Evolutionary conservation across 2,329 filamentous ascomycete species (phyloP).

Genomic region (Claviceps sp.): DNA sequence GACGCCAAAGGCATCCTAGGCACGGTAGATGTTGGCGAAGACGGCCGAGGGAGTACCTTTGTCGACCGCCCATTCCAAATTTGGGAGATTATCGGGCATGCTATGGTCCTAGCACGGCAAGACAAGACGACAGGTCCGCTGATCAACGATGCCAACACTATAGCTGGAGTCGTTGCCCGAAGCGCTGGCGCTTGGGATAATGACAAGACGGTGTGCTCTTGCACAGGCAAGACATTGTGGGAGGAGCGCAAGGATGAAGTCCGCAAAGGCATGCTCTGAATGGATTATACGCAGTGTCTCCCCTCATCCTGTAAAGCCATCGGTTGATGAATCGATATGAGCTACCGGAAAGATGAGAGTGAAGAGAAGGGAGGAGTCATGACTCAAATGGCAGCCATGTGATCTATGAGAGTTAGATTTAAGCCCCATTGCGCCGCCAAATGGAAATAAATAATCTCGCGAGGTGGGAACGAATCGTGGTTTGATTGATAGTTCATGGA

Average conservation of each 20-base stretch:
- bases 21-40: constrained; percentile 57
- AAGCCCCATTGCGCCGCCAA: neutral
- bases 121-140: constrained; percentile 39
- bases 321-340: neutral
- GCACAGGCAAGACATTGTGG: constrained; percentile 96
- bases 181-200: constrained; percentile 99
- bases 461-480: no score
- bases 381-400: neutral
- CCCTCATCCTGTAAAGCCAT: neutral
- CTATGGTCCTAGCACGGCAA: constrained; percentile 68
- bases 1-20: constrained; percentile 49
- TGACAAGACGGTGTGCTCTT: constrained; percentile 95
- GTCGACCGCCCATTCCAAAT: constrained; percentile 72
- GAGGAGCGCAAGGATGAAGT: constrained; percentile 88
- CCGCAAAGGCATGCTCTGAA: constrained; percentile 75
- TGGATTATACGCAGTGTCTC: neutral
- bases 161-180: constrained; percentile 86
- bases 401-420: neutral
- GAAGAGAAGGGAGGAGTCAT: neutral
- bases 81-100: constrained; percentile 92
- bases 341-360: neutral
- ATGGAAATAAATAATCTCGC: no score
- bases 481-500: no score
- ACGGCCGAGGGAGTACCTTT: constrained; percentile 68
- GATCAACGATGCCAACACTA: constrained; percentile 67